These are phyloP conservation scores for Pythium oligandrum DNA, from an alignment of 352 stramenopile species.

Conservation along the genomic window DNA sequence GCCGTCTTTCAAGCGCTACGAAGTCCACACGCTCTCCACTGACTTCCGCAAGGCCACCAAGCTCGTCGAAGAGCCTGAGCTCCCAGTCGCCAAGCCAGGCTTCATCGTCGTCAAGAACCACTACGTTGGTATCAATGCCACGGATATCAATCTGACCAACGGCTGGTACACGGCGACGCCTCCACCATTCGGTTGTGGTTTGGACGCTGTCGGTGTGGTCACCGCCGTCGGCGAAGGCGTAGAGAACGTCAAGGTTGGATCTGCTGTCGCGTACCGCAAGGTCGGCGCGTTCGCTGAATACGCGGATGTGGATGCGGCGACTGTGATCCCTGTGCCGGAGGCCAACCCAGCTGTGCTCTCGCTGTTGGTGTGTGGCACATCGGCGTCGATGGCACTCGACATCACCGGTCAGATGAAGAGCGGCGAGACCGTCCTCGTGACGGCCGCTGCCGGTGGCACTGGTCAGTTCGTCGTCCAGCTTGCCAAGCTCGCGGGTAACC, in stretches of 20 bases:
- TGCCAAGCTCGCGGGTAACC: conserved; percentile 74
- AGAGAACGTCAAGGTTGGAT: conserved; percentile 37
- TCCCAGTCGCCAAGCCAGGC: conserved; percentile 18
- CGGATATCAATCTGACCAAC: conserved; percentile 58
- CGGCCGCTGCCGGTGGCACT: conserved; percentile 62
- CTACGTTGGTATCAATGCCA: conserved; percentile 56
- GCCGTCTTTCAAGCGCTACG: conserved; percentile 4
- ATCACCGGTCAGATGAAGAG: conserved; percentile 47
- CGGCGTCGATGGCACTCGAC: conserved; percentile 43
- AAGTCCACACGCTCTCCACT: conserved; percentile 24
- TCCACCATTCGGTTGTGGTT: conserved; percentile 35
- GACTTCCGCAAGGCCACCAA: conserved; percentile 35
- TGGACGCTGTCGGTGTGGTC: conserved; percentile 40
- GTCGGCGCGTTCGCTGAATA: conserved; percentile 54
- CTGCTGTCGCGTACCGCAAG: conserved; percentile 42
- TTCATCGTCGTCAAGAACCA: conserved; percentile 42
- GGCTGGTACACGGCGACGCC: conserved; percentile 29
- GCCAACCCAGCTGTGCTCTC: conserved; percentile 22
- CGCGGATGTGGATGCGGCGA: conserved; percentile 25
- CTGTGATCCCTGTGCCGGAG: conserved; percentile 27
- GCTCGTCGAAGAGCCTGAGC: conserved; percentile 24
- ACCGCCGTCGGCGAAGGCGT: conserved; percentile 34
- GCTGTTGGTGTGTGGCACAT: conserved; percentile 36
- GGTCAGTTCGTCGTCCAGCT: conserved; percentile 84
- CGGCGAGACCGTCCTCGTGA: conserved; percentile 59